A percentile compares a stretch with the other conserved stretches of the same genome.
Conservation (phyloP, 768 basidiomycete species). For the Tulasnella sp. region DNA sequence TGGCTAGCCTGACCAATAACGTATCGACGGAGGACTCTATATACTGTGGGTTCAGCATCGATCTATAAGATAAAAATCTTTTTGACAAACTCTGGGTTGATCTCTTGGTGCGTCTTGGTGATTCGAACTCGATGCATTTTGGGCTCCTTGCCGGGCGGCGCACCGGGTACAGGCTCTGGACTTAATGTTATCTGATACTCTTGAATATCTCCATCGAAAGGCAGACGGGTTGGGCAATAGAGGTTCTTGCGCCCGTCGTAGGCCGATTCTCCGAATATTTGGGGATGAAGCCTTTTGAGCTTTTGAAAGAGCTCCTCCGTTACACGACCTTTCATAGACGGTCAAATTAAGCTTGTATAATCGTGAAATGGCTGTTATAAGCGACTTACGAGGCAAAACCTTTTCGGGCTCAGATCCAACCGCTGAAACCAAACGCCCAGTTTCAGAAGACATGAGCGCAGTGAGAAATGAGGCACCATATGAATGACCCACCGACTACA, state of each 20-base stretch:
- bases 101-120: slow-evolving; percentile 33
- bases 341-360: slow-evolving; percentile 59
- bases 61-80: neutral
- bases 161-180: slow-evolving; percentile 17
- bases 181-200: slow-evolving; percentile 35
- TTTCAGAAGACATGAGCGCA: neutral
- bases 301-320: slow-evolving; percentile 61
- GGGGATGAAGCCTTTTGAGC: slow-evolving; percentile 44
- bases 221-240: slow-evolving; percentile 50
- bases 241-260: slow-evolving; percentile 77
- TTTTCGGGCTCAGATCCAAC: neutral
- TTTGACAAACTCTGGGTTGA: slow-evolving; percentile 45
- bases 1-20: slow-evolving; percentile 52
- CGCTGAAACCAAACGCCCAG: neutral
- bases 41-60: neutral
- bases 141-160: slow-evolving; percentile 13
- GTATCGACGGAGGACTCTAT: slow-evolving; percentile 55
- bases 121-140: slow-evolving; percentile 59
- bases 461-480: neutral
- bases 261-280: slow-evolving; percentile 61
- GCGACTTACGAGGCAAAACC: neutral
- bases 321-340: slow-evolving; percentile 45
- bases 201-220: slow-evolving; percentile 39
- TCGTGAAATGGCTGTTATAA: slow-evolving; percentile 29
- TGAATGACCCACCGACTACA: slow-evolving; percentile 36